These are phyloP conservation scores for Kwoniella dendrophila DNA, from an alignment of 768 basidiomycete species.

Conservation along the genomic window DNA sequence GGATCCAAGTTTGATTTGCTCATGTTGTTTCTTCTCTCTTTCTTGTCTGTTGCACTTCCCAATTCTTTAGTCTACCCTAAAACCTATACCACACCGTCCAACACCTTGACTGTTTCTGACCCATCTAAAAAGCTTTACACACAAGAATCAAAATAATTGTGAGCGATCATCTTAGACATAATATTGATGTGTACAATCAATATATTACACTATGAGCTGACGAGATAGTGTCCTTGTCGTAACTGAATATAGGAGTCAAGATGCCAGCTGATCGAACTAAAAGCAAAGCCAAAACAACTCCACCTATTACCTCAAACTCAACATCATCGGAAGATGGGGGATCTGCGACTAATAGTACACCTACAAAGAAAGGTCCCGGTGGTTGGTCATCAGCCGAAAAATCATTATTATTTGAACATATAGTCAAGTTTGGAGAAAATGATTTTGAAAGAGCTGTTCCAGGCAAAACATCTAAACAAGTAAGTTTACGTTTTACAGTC, in stretches of 20 bases:
- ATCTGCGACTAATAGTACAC: neutral
- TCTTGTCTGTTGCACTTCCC: no score
- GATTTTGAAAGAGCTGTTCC: constrained; percentile 33
- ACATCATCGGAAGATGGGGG: neutral
- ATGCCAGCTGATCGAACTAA: constrained; percentile 1
- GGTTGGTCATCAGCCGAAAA: constrained; percentile 20
- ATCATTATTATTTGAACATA: constrained; percentile 29
- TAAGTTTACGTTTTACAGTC: constrained; percentile 5
- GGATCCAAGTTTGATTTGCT: neutral
- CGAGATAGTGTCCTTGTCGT: neutral
- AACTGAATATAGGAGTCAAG: neutral
- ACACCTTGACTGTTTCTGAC: no score
- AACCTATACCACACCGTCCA: no score
- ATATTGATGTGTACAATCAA: neutral
- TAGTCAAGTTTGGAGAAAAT: constrained; percentile 20
- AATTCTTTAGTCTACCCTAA: no score
- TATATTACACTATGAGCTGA: neutral
- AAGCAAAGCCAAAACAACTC: no score
- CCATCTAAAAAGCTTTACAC: no score
- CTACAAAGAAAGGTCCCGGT: constrained; percentile 8
- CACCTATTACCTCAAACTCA: neutral
- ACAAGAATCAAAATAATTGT: no score
- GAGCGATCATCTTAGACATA: no score
- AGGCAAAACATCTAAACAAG: constrained; percentile 28
- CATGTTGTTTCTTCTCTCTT: no score